These are phyloP conservation scores for Trichothecium sympodiale DNA, from an alignment of 2,329 filamentous ascomycete genomes.

Conservation along the genomic window DNA sequence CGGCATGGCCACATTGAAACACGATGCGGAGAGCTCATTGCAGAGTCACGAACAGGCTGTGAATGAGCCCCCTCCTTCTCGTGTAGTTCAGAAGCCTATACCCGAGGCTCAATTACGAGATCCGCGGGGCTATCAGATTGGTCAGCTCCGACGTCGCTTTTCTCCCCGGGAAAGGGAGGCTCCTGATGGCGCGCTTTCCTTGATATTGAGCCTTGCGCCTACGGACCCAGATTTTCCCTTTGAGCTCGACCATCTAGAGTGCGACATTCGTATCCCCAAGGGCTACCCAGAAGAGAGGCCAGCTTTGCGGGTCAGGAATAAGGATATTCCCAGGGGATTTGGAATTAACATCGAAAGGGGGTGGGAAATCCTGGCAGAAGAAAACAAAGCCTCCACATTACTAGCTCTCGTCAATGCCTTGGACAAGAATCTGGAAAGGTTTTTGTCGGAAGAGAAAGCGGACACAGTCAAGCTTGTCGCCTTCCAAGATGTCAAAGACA, in stretches of 20 bases:
- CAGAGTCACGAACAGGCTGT: no score
- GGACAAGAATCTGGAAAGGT: slow-evolving; percentile 59
- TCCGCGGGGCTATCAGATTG: slow-evolving; percentile 63
- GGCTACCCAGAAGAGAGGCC: slow-evolving; percentile 50
- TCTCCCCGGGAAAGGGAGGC: slow-evolving; percentile 32
- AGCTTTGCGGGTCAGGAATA: slow-evolving; percentile 53
- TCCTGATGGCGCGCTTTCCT: slow-evolving; percentile 37
- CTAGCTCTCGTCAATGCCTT: slow-evolving; percentile 57
- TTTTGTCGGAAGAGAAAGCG: slow-evolving; percentile 58
- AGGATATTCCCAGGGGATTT: slow-evolving; percentile 59
- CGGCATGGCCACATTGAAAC: no score
- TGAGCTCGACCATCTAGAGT: slow-evolving; percentile 58
- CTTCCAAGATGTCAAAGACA: slow-evolving; percentile 36
- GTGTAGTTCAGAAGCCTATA: no score
- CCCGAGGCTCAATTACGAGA: slow-evolving; percentile 22
- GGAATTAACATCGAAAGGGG: slow-evolving; percentile 67
- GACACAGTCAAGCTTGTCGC: slow-evolving; percentile 61
- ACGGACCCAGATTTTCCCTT: slow-evolving; percentile 81
- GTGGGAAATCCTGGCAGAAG: slow-evolving; percentile 53
- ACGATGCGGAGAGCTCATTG: no score
- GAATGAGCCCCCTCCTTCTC: no score
- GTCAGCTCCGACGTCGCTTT: slow-evolving; percentile 61
- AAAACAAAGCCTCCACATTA: slow-evolving; percentile 45
- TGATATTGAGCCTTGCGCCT: slow-evolving; percentile 56
- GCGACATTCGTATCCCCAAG: slow-evolving; percentile 52